Base-by-base conservation (phyloP, 768 basidiomycete species). In the Suillus luteus region DNA sequence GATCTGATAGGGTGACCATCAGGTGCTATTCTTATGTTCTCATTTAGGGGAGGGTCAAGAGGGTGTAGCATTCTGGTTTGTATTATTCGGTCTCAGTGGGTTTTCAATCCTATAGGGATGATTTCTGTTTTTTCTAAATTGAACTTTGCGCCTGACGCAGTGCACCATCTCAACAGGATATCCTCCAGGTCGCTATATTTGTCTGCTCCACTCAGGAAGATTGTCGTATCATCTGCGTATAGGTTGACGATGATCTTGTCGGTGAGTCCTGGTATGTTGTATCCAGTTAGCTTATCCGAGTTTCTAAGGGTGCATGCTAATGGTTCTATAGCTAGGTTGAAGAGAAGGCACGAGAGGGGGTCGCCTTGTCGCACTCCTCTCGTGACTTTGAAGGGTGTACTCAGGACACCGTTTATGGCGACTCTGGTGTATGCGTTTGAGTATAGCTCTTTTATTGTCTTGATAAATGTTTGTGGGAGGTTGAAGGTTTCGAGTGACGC, bases 391-490 rank as follows among this genome's bases (percentile, higher is more conserved):
- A 48, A 24, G 0, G 46, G 46, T 12, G 22, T 1, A 12, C 46
- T 48, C 0, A 48, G 0, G 22, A 48, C 12, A 0, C 46, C 6
- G 0, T 48, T 48, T 0, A 48, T 48, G 1, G 6, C 46, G 0
- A 48, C 46, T 0, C 1, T 2, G 1, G 22, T 48, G 6, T 48
- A 14, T 7, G 12, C 46, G 22, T 22, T 2, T 22, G 11, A 8
- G 27, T 48, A 48, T 22, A 48, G 11, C 0, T 0, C 22, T 48
- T 22, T 48, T 64, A 43, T 62, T 0, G 68, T 74, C 2, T 66
- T 64, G 0, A 77, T 74, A 65, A 78, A 76, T n/a, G 62, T 44
- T 1, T 58, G 11, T 0, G 77, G 77, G 33, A 80, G 61, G 12
- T 64, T 48, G 11, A 71, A 66, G 24, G 58, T 64, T 40, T 64